Base-by-base conservation (phyloP, 1,284 basidiomycete species). In the Meripilus lineatus region DNA sequence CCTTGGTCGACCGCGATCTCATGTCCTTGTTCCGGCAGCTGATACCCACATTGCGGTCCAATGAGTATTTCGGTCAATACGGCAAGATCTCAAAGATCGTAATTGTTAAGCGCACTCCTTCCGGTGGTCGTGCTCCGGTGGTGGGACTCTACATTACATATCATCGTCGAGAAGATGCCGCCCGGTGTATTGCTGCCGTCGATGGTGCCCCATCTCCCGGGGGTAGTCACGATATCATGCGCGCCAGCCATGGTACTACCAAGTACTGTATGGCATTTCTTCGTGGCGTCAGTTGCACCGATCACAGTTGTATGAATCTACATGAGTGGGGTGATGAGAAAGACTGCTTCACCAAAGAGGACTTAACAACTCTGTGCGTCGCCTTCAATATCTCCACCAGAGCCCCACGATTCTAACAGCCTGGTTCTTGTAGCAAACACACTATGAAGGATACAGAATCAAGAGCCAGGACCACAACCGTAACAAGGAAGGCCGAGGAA, bases 291-390 rank as follows among this genome's bases (percentile, higher is more conserved):
- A 80, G 79, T 48, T 99, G 96, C 68, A 79, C 84, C 43, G 91
- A 93, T 60, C 84, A 89, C 55, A 82, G 80, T 48, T 99, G 95
- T 67, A 89, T 94, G 78, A 91, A 92, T 62, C 68, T 96, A 43
- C 96, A 99, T 63, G 96, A 99, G 63, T 95, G 93, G 83, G 95
- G 94, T 17, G 96, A 98, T 56, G 95, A 99, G 64, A 91, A 92
- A 46, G 96, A 99, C 65, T 93, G 89, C 55, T 97, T 93, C 61
- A 93, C 86, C 7, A 93, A 93, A 66, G 90, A 94, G 61, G 90
- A 96, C 64, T 70, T 94, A 45, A 86, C 90, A 25, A 93, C 89
- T 2, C 65, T 94, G 88, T 92, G 61, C 41, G 87, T 77, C 39
- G 35, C 51, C 45, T 46, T 33, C 17, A 13, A 15, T 25, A 40